A percentile compares a stretch with the other conserved stretches of the same genome.
phyloP scores from a whole-genome alignment of 306 rosid genomes.

The Casuarina glauca region DNA sequence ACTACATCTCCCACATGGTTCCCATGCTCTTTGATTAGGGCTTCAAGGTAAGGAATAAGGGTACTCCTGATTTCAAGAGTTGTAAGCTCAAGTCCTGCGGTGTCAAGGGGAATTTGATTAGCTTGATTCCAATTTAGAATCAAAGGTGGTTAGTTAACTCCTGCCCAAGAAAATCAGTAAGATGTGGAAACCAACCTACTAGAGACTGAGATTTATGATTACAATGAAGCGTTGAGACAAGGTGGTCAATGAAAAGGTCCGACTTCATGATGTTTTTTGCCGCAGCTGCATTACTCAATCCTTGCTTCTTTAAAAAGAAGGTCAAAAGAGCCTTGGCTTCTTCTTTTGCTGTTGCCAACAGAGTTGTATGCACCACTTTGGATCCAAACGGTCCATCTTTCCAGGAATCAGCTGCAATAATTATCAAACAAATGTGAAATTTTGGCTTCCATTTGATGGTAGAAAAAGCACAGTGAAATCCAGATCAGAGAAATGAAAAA shows the following conservation, averaged over 20 bases:
- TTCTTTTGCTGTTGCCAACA: constrained; percentile 30
- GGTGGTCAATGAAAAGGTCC: too few relatives aligned
- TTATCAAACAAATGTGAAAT: too few relatives aligned
- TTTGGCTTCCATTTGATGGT: too few relatives aligned
- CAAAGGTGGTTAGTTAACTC: background rate
- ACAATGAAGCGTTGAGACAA: constrained; percentile 50
- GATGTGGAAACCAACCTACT: constrained; percentile 66
- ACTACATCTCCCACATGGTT: constrained; percentile 50
- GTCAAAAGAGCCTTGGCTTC: too few relatives aligned
- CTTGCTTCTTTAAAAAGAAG: too few relatives aligned
- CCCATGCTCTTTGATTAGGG: constrained; percentile 70
- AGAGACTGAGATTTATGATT: constrained; percentile 84
- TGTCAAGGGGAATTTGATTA: constrained; percentile 25
- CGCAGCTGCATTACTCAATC: too few relatives aligned
- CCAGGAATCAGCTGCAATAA: too few relatives aligned
- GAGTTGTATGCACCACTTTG: too few relatives aligned
- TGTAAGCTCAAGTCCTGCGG: constrained; percentile 87
- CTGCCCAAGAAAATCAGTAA: constrained; percentile 18
- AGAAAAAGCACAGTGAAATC: too few relatives aligned
- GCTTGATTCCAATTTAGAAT: constrained; percentile 19
- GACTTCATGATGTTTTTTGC: too few relatives aligned
- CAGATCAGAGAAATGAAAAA: too few relatives aligned
- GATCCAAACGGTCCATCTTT: too few relatives aligned
- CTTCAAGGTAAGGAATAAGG: constrained; percentile 70
- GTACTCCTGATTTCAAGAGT: constrained; percentile 90